Evolutionary conservation across 768 basidiomycete genomes (phyloP).

Genomic region (Russula earlei): DNA sequence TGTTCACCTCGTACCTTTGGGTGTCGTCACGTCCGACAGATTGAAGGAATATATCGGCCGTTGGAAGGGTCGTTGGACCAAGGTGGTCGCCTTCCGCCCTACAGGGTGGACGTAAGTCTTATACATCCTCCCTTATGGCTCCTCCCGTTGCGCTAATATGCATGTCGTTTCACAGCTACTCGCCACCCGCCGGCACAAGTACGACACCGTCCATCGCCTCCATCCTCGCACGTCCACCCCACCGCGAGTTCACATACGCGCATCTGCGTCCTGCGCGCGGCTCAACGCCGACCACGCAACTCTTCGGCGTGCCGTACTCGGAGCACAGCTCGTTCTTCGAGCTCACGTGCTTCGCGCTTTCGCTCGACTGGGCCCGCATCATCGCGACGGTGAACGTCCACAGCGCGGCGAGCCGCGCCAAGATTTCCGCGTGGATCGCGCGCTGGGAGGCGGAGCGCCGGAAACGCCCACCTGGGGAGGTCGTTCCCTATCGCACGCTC

Average conservation of each 20-base stretch:
- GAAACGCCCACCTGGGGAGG: slow-evolving; percentile 31
- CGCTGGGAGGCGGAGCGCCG: slow-evolving; percentile 82
- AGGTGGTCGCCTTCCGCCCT: slow-evolving; percentile 76
- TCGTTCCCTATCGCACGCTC: slow-evolving; percentile 31
- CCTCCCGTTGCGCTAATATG: neutral
- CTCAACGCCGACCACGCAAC: slow-evolving; percentile 56
- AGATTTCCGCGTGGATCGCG: slow-evolving; percentile 85
- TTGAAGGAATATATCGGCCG: slow-evolving; percentile 69
- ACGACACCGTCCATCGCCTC: slow-evolving; percentile 53
- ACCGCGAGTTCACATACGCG: slow-evolving; percentile 56
- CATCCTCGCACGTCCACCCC: slow-evolving; percentile 59
- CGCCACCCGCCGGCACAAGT: slow-evolving; percentile 55
- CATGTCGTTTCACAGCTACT: slow-evolving; percentile 38
- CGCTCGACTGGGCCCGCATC: slow-evolving; percentile 76
- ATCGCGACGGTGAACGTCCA: slow-evolving; percentile 94
- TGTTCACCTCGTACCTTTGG: slow-evolving; percentile 82
- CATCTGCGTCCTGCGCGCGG: slow-evolving; percentile 62
- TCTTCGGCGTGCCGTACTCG: slow-evolving; percentile 86
- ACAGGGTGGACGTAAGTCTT: slow-evolving; percentile 92
- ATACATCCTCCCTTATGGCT: neutral
- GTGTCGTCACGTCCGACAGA: slow-evolving; percentile 63
- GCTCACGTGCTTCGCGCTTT: slow-evolving; percentile 89
- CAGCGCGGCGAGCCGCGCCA: slow-evolving; percentile 58
- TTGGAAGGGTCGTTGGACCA: slow-evolving; percentile 61
- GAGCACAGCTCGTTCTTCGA: slow-evolving; percentile 97